A percentile compares a stretch with the other conserved stretches of the same genome.
phyloP scores from a whole-genome alignment of 116 monocot species.

The Iris pallida region DNA sequence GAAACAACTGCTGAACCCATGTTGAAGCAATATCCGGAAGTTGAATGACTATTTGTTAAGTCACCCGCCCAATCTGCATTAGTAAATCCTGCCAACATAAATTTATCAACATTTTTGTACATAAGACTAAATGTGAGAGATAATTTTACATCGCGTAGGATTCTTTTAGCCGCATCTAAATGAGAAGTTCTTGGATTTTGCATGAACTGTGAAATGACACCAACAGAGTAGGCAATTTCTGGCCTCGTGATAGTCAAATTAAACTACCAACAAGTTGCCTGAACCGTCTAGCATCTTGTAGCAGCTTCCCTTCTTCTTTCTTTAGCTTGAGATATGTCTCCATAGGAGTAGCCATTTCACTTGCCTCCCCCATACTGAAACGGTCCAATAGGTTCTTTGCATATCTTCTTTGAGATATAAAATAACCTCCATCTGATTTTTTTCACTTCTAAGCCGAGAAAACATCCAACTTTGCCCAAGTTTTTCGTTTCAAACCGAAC shows the following conservation, averaged over 20 bases:
- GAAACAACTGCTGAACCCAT: conserved; percentile 11
- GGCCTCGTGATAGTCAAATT: conserved; percentile 5
- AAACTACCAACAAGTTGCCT: conserved; percentile 9
- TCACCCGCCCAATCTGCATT: conserved; percentile 12
- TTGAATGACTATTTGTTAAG: conserved; percentile 1
- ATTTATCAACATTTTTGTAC: conserved; percentile 7
- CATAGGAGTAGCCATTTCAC: conserved; percentile 11
- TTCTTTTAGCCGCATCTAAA: conserved; percentile 18
- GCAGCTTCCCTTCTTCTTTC: background rate
- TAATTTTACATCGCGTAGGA: conserved; percentile 6
- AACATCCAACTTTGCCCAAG: background rate
- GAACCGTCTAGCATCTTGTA: background rate
- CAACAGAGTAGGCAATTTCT: conserved; percentile 7
- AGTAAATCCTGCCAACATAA: conserved; percentile 13
- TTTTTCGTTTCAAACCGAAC: conserved; percentile 10
- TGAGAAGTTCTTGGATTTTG: conserved; percentile 1
- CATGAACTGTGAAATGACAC: conserved; percentile 9
- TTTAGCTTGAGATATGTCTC: conserved; percentile 5
- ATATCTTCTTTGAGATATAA: conserved; percentile 12
- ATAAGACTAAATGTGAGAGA: conserved; percentile 6
- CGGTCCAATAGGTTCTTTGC: background rate
- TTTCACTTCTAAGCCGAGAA: conserved; percentile 7
- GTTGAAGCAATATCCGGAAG: background rate
- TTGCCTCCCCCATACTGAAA: background rate
- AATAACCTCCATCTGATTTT: background rate